Percentiles rank a stretch among this genome's conserved stretches.
Conservation (phyloP, 2,329 filamentous ascomycete species). For the Fusarium buxicola region DNA sequence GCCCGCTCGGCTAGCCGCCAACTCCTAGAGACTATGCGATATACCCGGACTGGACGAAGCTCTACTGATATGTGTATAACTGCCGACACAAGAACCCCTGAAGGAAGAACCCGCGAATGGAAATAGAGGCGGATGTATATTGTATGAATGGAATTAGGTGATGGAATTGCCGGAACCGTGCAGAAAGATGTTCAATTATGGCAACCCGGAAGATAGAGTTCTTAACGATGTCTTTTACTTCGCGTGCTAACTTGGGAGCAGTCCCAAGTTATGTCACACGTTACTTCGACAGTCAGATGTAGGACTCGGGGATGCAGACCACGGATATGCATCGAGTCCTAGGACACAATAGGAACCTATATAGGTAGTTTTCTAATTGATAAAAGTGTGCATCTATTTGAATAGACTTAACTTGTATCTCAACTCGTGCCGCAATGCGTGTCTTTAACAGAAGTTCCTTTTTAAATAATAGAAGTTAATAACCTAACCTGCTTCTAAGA, state of each 20-base stretch:
- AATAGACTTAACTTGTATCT: too few relatives aligned
- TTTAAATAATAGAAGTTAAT: too few relatives aligned
- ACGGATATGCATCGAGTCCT: slow-evolving; percentile 41
- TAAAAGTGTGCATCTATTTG: not conserved
- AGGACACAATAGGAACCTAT: slow-evolving; percentile 22
- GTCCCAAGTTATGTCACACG: slow-evolving; percentile 24
- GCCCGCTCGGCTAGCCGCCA: not conserved
- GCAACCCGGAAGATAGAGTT: slow-evolving; percentile 38
- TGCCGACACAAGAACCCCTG: slow-evolving; percentile 13
- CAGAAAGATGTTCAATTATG: slow-evolving; percentile 11
- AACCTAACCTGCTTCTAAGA: too few relatives aligned
- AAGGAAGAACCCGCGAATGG: slow-evolving; percentile 15
- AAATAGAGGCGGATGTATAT: slow-evolving; percentile 34
- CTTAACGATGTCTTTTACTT: slow-evolving; percentile 26
- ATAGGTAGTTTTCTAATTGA: slow-evolving; percentile 28
- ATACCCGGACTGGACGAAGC: slow-evolving; percentile 3
- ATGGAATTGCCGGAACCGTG: not conserved
- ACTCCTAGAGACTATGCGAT: slow-evolving; percentile 1
- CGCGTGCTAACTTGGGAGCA: slow-evolving; percentile 35
- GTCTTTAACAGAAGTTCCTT: too few relatives aligned
- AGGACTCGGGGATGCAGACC: slow-evolving; percentile 35
- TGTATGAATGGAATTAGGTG: slow-evolving; percentile 20
- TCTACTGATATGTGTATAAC: slow-evolving; percentile 28
- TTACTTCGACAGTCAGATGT: slow-evolving; percentile 28
- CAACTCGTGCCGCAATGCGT: too few relatives aligned